Evolutionary conservation across 1,284 basidiomycete genomes (phyloP), one percentile per base, ranked within the genome.

Genomic region (Melampsora larici-populina): DNA sequence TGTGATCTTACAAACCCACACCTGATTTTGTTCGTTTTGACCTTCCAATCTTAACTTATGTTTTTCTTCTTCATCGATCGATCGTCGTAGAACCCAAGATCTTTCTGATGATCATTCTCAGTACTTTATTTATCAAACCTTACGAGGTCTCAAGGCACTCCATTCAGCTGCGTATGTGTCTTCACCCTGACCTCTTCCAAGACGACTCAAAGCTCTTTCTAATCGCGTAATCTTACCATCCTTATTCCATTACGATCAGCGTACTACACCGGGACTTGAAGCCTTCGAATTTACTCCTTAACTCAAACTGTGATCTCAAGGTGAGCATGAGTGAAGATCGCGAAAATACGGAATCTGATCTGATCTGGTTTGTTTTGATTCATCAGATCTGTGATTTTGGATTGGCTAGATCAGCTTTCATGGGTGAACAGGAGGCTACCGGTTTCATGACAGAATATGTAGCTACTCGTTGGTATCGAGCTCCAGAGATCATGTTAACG

Each of bases 401-500:
- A 15, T 79, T 84, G 5, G 83, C 83, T 15, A 79, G 83, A 33
- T 82, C 81, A 48, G 82, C 82, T 11, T 80, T 82, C 26, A 81
- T 82, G 62, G 81, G 82, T 1, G 82, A 83, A 48, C 81, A 81
- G 5, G 82, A 83, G 60, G 82, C 80, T 13, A 83, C 82, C 4
- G 82, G 83, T 0, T 84, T 82, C 78, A 81, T 84, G 82, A 84
- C 83, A 40, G 83, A 84, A 70, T 84, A 84, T 73, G 83, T 84
- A 2, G 83, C 83, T 36, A 74, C 94, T 51, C 87, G 95, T 82
- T 97, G 95, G 94, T 97, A 97, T 83, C 87, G 94, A 78, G 94
- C 94, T 0, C 94, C 94, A 0, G 94, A 97, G 84, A 94, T 97
- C 80, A 96, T 97, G 93, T 86, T 97, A 60, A 79, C 80, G 81